A percentile compares a stretch with the other conserved stretches of the same genome.
Conservation (phyloP, 768 basidiomycete genomes). For the Chalciporus chontae region DNA sequence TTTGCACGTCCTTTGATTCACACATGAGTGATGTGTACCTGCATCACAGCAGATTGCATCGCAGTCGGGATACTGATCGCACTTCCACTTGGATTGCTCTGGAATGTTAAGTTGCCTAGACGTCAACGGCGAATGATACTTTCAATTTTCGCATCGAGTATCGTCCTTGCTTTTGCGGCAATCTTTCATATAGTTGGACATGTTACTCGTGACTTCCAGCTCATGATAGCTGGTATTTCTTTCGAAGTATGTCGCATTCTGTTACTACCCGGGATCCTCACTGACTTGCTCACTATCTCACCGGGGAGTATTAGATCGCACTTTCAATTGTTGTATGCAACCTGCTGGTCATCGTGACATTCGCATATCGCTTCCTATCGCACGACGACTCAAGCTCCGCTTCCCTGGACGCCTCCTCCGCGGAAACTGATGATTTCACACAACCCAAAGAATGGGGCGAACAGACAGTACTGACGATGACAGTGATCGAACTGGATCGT, state of each 20-base stretch:
- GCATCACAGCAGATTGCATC: constrained; percentile 1
- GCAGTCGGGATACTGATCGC: constrained; percentile 3
- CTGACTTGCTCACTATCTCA: background rate
- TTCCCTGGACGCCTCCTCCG: too few relatives aligned
- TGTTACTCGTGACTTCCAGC: background rate
- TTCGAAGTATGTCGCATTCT: background rate
- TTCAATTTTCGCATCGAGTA: constrained; percentile 6
- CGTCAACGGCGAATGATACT: constrained; percentile 10
- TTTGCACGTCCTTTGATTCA: too few relatives aligned
- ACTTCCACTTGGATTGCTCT: constrained; percentile 5
- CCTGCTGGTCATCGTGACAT: constrained; percentile 9
- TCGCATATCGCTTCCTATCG: constrained; percentile 1
- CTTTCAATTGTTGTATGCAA: constrained; percentile 6
- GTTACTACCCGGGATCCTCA: background rate
- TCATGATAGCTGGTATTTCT: background rate
- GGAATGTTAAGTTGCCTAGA: constrained; percentile 7
- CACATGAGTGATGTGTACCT: too few relatives aligned
- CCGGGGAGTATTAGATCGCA: background rate
- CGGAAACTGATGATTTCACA: too few relatives aligned
- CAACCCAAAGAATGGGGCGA: too few relatives aligned
- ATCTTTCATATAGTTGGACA: constrained; percentile 2
- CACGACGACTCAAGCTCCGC: too few relatives aligned
- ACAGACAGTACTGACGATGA: too few relatives aligned
- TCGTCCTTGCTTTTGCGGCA: constrained; percentile 3
- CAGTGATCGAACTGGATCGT: too few relatives aligned